phyloP scores from a whole-genome alignment of 1,284 basidiomycete genomes.

The Malassezia japonica region DNA sequence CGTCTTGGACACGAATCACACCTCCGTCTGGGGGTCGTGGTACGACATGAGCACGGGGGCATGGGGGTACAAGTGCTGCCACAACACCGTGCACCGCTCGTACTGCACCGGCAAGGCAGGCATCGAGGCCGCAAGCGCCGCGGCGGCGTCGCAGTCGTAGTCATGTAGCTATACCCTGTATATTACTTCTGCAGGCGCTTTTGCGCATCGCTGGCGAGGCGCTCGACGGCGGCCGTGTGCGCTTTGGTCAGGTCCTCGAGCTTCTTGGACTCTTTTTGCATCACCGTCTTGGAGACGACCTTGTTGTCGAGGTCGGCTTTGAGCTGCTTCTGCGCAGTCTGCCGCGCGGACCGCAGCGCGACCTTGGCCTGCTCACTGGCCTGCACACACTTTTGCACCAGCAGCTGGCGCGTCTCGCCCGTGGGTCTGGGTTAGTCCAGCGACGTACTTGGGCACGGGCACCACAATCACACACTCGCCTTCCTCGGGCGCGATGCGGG shows the following conservation, averaged over 20 bases:
- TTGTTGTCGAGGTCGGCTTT: slow-evolving; percentile 37
- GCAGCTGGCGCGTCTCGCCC: slow-evolving; percentile 32
- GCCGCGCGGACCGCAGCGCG: slow-evolving; percentile 33
- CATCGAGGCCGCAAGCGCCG: slow-evolving; percentile 62
- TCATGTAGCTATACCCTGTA: background rate
- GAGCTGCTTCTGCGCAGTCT: slow-evolving; percentile 43
- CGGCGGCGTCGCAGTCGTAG: slow-evolving; percentile 52
- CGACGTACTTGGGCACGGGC: slow-evolving; percentile 31
- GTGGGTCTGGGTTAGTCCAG: slow-evolving; percentile 24
- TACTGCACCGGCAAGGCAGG: slow-evolving; percentile 88
- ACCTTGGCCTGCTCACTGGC: slow-evolving; percentile 44
- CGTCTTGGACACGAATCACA: slow-evolving; percentile 87
- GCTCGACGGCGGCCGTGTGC: slow-evolving; percentile 6
- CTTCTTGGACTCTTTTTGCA: slow-evolving; percentile 32
- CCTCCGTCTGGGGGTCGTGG: slow-evolving; percentile 89
- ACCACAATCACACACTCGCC: slow-evolving; percentile 37
- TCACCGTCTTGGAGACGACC: slow-evolving; percentile 34
- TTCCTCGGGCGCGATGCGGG: slow-evolving; percentile 26
- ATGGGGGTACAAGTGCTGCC: slow-evolving; percentile 96
- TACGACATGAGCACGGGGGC: slow-evolving; percentile 62
- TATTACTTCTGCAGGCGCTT: slow-evolving; percentile 11
- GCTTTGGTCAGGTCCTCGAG: slow-evolving; percentile 17
- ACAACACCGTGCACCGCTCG: slow-evolving; percentile 71
- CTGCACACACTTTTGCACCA: slow-evolving; percentile 34
- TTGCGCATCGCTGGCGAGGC: slow-evolving; percentile 8